A percentile compares a stretch with the other conserved stretches of the same genome.
Evolutionary conservation across 2,329 filamentous ascomycete genomes (phyloP).

Genomic region (Dactylellina sp.): DNA sequence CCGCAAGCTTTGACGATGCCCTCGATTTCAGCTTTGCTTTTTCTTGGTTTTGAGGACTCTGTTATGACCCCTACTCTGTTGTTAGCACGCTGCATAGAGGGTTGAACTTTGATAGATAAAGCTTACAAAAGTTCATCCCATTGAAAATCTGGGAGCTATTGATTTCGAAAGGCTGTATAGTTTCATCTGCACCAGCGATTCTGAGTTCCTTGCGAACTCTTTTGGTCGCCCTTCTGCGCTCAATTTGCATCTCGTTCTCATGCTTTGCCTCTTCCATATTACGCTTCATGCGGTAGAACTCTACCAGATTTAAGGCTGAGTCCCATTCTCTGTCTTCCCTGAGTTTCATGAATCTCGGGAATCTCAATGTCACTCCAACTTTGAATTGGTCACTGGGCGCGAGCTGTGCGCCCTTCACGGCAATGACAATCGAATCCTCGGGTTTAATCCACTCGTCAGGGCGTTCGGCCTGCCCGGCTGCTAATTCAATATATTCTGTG

Average conservation of each 20-base stretch:
- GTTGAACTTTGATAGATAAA: background rate
- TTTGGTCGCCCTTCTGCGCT: constrained; percentile 73
- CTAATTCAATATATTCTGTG: constrained; percentile 81
- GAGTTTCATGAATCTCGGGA: constrained; percentile 86
- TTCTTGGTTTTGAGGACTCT: constrained; percentile 76
- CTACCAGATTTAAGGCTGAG: constrained; percentile 79
- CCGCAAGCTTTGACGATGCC: constrained; percentile 84
- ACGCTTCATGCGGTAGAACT: constrained; percentile 77
- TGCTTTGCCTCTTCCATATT: constrained; percentile 77
- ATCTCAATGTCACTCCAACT: constrained; percentile 81
- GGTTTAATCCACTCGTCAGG: constrained; percentile 96
- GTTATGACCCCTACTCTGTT: constrained; percentile 73
- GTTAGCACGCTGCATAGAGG: constrained; percentile 28
- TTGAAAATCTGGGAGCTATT: constrained; percentile 58
- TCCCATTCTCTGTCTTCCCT: constrained; percentile 88
- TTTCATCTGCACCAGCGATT: constrained; percentile 76
- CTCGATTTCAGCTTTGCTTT: constrained; percentile 85
- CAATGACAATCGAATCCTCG: constrained; percentile 84
- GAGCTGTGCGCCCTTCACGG: constrained; percentile 87
- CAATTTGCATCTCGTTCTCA: constrained; percentile 79
- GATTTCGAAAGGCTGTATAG: constrained; percentile 64
- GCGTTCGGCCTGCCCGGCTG: constrained; percentile 78
- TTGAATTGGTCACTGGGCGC: constrained; percentile 81
- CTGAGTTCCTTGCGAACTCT: constrained; percentile 76
- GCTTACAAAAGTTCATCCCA: constrained; percentile 59